Evolutionary conservation across 352 stramenopile genomes (phyloP).

Genomic region (Blastocystis hominis): DNA sequence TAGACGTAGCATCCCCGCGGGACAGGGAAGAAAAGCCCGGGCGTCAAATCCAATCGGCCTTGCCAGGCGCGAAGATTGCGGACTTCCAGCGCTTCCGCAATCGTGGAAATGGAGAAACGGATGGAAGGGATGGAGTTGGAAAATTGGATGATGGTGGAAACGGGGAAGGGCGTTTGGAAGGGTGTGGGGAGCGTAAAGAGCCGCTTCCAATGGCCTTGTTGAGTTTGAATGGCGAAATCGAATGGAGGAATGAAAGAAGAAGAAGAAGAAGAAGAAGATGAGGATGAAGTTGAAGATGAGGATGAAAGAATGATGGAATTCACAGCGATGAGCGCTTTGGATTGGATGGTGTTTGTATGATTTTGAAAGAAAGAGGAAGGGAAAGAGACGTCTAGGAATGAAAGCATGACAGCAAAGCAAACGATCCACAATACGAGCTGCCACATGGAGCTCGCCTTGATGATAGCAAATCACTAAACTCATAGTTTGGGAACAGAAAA

Average conservation of each 20-base stretch:
- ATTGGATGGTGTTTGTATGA: not conserved
- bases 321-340: not conserved
- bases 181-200: not conserved
- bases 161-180: not conserved
- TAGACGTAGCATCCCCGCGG: not conserved
- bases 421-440: not conserved
- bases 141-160: not conserved
- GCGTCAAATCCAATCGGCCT: not conserved
- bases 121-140: not conserved
- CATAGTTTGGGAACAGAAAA: not conserved
- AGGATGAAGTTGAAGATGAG: not conserved
- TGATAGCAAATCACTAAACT: not conserved
- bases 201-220: not conserved
- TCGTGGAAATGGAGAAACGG: not conserved
- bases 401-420: not conserved
- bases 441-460: not conserved
- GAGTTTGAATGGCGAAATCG: not conserved
- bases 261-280: too few species aligned
- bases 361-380: not conserved
- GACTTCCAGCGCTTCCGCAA: not conserved
- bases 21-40: constrained; percentile 1
- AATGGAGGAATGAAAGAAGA: not conserved
- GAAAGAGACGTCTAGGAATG: not conserved
- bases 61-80: not conserved
- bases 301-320: not conserved